Evolutionary conservation across 345 rosid species (phyloP).

Genomic region (Crucihimalaya himalaica): DNA sequence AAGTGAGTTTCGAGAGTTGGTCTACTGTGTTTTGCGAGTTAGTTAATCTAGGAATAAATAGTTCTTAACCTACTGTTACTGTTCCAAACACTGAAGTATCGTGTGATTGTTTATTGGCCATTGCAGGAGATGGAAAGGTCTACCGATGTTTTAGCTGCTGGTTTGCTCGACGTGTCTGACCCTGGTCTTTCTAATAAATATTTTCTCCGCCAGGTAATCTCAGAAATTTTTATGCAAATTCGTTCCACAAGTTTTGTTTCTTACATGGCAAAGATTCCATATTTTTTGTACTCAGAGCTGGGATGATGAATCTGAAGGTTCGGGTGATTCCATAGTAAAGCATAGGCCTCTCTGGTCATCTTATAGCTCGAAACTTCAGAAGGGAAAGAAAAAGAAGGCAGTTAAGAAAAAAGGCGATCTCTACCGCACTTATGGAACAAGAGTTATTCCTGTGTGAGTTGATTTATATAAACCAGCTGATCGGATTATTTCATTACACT

Average conservation of each 20-base stretch:
- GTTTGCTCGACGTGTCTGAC: slow-evolving; percentile 91
- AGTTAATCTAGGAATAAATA: slow-evolving; percentile 13
- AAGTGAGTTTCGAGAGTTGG: slow-evolving; percentile 52
- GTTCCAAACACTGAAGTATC: slow-evolving; percentile 22
- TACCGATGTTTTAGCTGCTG: slow-evolving; percentile 97
- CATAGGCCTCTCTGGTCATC: slow-evolving; percentile 95
- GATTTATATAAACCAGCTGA: slow-evolving; percentile 9
- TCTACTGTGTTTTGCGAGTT: slow-evolving; percentile 7
- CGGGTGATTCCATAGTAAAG: slow-evolving; percentile 79
- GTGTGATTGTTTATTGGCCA: slow-evolving; percentile 9
- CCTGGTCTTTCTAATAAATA: slow-evolving; percentile 92
- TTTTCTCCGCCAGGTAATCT: slow-evolving; percentile 83
- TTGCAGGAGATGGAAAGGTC: slow-evolving; percentile 97
- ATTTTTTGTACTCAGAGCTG: slow-evolving; percentile 59
- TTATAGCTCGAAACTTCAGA: slow-evolving; percentile 52
- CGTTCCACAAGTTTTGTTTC: slow-evolving; percentile 7
- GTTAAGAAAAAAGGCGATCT: slow-evolving; percentile 73
- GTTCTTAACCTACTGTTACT: slow-evolving; percentile 12
- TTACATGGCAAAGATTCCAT: slow-evolving; percentile 27
- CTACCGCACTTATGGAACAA: slow-evolving; percentile 88
- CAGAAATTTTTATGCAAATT: not conserved
- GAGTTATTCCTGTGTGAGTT: slow-evolving; percentile 98
- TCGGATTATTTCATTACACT: not conserved
- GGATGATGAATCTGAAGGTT: slow-evolving; percentile 74
- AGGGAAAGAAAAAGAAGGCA: slow-evolving; percentile 60